A percentile compares a stretch with the other conserved stretches of the same genome.
Evolutionary conservation across 73 alveolate species (phyloP).

Genomic region (Tetrahymena borealis): DNA sequence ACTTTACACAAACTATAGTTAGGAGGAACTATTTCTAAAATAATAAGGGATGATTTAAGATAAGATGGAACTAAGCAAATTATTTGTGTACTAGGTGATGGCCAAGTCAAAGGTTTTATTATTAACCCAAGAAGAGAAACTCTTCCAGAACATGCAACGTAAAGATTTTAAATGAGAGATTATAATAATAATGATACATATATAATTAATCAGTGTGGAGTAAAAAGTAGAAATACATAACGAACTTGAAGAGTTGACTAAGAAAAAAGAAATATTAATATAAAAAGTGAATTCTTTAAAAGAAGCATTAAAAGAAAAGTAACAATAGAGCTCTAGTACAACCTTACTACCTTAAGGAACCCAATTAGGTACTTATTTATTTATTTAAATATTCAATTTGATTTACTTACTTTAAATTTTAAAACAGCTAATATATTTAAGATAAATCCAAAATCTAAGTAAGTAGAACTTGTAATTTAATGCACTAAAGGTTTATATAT

Average conservation of each 20-base stretch:
- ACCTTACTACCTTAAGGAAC: background rate
- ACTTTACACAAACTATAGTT: background rate
- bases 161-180: background rate
- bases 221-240: background rate
- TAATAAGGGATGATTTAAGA: background rate
- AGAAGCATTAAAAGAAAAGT: background rate
- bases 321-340: background rate
- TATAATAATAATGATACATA: no score
- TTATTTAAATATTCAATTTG: background rate
- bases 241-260: background rate
- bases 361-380: background rate
- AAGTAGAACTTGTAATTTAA: background rate
- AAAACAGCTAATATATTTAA: background rate
- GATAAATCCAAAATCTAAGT: background rate
- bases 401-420: background rate
- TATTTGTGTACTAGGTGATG: background rate
- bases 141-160: background rate
- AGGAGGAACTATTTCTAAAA: slow-evolving; percentile 8
- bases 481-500: slow-evolving; percentile 1
- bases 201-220: background rate
- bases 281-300: background rate
- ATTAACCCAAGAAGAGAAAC: background rate
- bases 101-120: background rate
- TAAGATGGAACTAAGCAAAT: background rate
- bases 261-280: background rate